A percentile compares a stretch with the other conserved stretches of the same genome.
Evolutionary conservation across 345 rosid species (phyloP).

Genomic region (Hirschfeldia incana): DNA sequence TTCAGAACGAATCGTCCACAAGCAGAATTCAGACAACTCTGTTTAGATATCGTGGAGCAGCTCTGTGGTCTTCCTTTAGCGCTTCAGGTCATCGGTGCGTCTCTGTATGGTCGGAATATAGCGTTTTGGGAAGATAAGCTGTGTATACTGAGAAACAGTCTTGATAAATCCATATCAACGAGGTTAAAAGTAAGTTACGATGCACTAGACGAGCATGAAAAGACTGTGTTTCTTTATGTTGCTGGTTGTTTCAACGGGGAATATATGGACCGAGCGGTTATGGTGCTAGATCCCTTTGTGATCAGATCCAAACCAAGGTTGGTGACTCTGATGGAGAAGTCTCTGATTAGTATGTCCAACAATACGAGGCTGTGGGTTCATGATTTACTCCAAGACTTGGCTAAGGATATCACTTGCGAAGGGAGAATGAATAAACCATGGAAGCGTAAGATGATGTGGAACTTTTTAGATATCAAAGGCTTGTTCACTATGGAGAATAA

Average conservation of each 20-base stretch:
- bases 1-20: conserved; percentile 10
- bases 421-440: conserved; percentile 25
- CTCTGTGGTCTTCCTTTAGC: conserved; percentile 46
- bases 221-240: conserved; percentile 24
- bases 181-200: conserved; percentile 18
- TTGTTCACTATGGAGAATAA: conserved; percentile 23
- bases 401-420: conserved; percentile 29
- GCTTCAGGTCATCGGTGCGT: conserved; percentile 27
- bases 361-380: conserved; percentile 31
- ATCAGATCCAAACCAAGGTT: conserved; percentile 1
- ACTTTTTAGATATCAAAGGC: conserved; percentile 14
- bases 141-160: conserved; percentile 3
- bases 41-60: conserved; percentile 9
- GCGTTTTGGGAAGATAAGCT: conserved; percentile 20
- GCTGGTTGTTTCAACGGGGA: conserved; percentile 28
- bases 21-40: conserved; percentile 10
- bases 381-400: conserved; percentile 37
- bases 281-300: conserved; percentile 25
- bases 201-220: conserved; percentile 25
- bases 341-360: conserved; percentile 19
- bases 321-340: conserved; percentile 23
- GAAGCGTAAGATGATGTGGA: conserved; percentile 31
- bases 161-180: conserved; percentile 16
- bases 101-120: conserved; percentile 17
- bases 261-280: conserved; percentile 18